A percentile compares a stretch with the other conserved stretches of the same genome.
phyloP scores from a whole-genome alignment of 352 stramenopile species.

The Globisporangium sylvaticum region DNA sequence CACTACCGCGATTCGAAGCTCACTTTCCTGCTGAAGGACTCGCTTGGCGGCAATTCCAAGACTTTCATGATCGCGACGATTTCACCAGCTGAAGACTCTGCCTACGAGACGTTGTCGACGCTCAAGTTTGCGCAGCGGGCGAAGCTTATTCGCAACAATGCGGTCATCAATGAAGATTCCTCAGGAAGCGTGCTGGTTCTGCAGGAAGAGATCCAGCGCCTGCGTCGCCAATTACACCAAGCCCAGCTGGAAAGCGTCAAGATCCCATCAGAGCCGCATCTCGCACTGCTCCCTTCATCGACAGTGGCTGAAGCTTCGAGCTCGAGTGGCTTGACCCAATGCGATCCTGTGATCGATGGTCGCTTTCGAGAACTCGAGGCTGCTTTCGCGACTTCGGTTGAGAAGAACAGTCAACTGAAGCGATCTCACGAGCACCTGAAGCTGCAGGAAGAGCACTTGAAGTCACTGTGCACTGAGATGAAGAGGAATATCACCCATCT shows the following conservation, averaged over 20 bases:
- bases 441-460: slow-evolving; percentile 47
- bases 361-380: slow-evolving; percentile 64
- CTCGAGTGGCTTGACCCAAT: slow-evolving; percentile 11
- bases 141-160: slow-evolving; percentile 85
- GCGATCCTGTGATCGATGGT: slow-evolving; percentile 32
- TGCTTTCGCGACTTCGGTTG: slow-evolving; percentile 49
- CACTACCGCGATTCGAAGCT: slow-evolving; percentile 86
- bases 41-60: slow-evolving; percentile 81
- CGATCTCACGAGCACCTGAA: slow-evolving; percentile 55
- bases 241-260: slow-evolving; percentile 28
- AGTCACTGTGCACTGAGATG: slow-evolving; percentile 47
- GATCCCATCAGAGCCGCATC: slow-evolving; percentile 15
- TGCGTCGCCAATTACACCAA: slow-evolving; percentile 60
- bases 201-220: slow-evolving; percentile 68
- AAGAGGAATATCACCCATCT: slow-evolving; percentile 58
- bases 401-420: slow-evolving; percentile 53
- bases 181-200: slow-evolving; percentile 53
- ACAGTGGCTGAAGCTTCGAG: not conserved
- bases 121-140: slow-evolving; percentile 83
- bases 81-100: slow-evolving; percentile 80
- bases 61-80: slow-evolving; percentile 86
- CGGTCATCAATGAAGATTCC: slow-evolving; percentile 81
- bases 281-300: not conserved
- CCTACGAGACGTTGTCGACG: slow-evolving; percentile 80
- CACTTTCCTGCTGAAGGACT: slow-evolving; percentile 84